phyloP scores from a whole-genome alignment of 2,329 filamentous ascomycete genomes.

The Bipolaris bicolor region DNA sequence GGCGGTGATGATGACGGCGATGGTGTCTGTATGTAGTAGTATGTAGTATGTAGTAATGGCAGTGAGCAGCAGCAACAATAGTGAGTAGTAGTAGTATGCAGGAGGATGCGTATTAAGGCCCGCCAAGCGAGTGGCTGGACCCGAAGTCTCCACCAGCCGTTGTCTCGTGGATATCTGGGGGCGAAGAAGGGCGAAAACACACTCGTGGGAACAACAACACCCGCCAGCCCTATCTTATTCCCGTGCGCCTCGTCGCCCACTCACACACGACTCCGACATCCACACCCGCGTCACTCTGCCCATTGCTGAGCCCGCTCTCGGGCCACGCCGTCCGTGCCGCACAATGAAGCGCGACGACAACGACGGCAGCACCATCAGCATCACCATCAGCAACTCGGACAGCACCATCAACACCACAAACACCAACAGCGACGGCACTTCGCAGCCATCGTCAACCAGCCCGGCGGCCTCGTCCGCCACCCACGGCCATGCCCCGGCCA shows the following conservation, averaged over 20 bases:
- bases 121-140: slow-evolving; percentile 26
- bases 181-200: no score
- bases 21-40: no score
- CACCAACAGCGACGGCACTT: slow-evolving; percentile 7
- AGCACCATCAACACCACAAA: background rate
- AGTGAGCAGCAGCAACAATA: no score
- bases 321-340: background rate
- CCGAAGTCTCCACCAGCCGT: slow-evolving; percentile 4
- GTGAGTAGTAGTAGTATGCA: no score
- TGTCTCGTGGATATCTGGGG: no score
- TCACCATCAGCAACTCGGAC: background rate
- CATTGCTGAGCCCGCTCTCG: no score
- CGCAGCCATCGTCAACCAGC: slow-evolving; percentile 26
- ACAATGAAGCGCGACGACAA: slow-evolving; percentile 3
- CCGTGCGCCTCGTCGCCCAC: no score
- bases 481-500: slow-evolving; percentile 47
- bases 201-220: no score
- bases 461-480: slow-evolving; percentile 26
- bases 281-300: background rate
- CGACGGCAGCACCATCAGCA: background rate
- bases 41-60: no score
- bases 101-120: background rate
- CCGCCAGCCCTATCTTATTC: no score
- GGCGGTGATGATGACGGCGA: background rate
- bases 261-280: no score